phyloP scores from a whole-genome alignment of 306 rosid species.

The Trichosanthes cucumerina region DNA sequence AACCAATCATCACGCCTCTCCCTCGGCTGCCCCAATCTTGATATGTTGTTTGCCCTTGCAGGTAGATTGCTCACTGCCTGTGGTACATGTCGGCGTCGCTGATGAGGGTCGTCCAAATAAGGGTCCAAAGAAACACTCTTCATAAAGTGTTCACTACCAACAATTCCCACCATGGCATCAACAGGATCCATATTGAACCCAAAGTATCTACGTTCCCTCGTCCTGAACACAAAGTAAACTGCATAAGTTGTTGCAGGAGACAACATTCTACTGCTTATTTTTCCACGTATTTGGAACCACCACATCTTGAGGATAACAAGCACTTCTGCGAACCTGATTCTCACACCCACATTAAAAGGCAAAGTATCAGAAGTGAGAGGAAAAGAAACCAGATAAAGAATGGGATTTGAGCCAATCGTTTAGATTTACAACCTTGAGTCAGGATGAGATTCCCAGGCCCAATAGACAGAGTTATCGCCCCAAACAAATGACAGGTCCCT shows the following conservation, averaged over 20 bases:
- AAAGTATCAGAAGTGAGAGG: not conserved
- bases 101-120: not conserved
- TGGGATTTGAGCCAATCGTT: not conserved
- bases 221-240: slow-evolving; percentile 12
- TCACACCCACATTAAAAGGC: not conserved
- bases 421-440: not conserved
- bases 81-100: not conserved
- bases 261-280: not conserved
- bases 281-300: slow-evolving; percentile 12
- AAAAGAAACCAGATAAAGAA: not conserved
- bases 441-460: slow-evolving; percentile 14
- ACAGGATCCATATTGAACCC: not conserved
- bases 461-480: slow-evolving; percentile 1
- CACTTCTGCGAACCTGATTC: slow-evolving; percentile 13
- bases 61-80: not conserved
- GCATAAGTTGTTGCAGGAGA: slow-evolving; percentile 13
- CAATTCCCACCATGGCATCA: slow-evolving; percentile 4
- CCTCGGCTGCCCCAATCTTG: not conserved
- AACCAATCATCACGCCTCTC: slow-evolving; percentile 12
- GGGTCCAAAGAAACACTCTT: slow-evolving; percentile 10
- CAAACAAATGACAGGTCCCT: slow-evolving; percentile 13
- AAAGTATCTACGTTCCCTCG: not conserved
- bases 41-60: not conserved
- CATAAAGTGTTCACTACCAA: not conserved
- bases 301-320: not conserved